Percentiles rank a stretch among this genome's conserved stretches.
Conservation (phyloP, 805 yeast genomes). For the Jamesozyma lodderae region DNA sequence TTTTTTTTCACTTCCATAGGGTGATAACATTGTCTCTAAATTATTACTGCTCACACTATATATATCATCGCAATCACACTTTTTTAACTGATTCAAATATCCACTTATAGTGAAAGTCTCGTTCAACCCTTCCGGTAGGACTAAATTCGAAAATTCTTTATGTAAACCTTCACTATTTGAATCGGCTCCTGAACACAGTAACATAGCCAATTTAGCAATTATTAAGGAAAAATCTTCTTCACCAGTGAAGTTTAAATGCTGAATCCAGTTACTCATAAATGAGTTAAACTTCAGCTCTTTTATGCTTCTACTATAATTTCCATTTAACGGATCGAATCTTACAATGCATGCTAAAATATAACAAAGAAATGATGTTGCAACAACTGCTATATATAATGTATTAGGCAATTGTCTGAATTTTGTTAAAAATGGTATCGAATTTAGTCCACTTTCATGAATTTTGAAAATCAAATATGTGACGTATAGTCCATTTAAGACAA, state of each 20-base stretch:
- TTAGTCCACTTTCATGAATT: slow-evolving; percentile 48
- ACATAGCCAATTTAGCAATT: slow-evolving; percentile 16
- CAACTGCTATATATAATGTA: slow-evolving; percentile 38
- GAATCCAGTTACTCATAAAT: slow-evolving; percentile 32
- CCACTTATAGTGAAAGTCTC: slow-evolving; percentile 9
- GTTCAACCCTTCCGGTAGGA: slow-evolving; percentile 13
- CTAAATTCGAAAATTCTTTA: slow-evolving; percentile 19
- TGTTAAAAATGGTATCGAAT: slow-evolving; percentile 50
- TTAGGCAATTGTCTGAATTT: slow-evolving; percentile 61
- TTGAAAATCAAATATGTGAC: slow-evolving; percentile 26
- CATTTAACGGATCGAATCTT: slow-evolving; percentile 32
- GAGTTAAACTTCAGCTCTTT: slow-evolving; percentile 24
- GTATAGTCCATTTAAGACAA: slow-evolving; percentile 47
- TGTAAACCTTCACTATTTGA: slow-evolving; percentile 17
- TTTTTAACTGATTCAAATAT: slow-evolving; percentile 1
- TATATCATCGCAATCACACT: too few relatives aligned
- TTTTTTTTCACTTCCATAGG: too few relatives aligned
- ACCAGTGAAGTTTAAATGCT: slow-evolving; percentile 25
- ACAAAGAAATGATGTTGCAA: slow-evolving; percentile 43
- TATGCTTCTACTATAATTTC: slow-evolving; percentile 4
- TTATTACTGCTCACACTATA: too few relatives aligned
- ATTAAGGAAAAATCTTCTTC: slow-evolving; percentile 26
- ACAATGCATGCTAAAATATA: slow-evolving; percentile 51
- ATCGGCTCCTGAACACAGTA: slow-evolving; percentile 19
- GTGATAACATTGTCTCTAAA: too few relatives aligned